Base-by-base conservation (phyloP, 2,329 filamentous ascomycete species). In the Plectosphaerella sp. region DNA sequence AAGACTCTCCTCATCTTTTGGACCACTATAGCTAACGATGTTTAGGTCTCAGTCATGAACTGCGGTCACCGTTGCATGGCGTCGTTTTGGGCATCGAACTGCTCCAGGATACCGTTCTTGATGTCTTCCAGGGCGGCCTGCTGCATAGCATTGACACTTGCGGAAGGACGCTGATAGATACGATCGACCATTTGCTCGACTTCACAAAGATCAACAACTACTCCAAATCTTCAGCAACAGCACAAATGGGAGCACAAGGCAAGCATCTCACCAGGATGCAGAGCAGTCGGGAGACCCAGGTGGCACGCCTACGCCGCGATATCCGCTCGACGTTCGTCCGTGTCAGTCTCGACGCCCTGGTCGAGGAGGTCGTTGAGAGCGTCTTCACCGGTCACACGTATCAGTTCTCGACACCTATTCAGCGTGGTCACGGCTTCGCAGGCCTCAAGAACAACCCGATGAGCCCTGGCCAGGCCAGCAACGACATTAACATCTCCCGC, bases 21-120 rank as follows among this genome's bases (percentile, higher is more conserved):
- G 22, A 22, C 22, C 22, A 22, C 22, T 22, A 22, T 22, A 3
- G 22, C 22, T 22, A 22, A 22, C 22, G 54, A 78, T 83, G 42
- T 73, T 86, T 7, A 77, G 78, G 0, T 83, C 77, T 2, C 74
- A 86, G 11, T 81, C 82, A 86, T 57, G 82, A 86, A 59, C 64
- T 86, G n/a, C 72, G 82, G 10, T 82, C 77, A 2, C 82, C 82
- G 0, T 67, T 86, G 1, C 82, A 86, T 52, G 83, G 82, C 3
- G 76, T 85, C 35, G 65, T 85, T 0, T 74, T 78, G 0, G 79
- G 69, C 53, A 70, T 73, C 3, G 79, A 82, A 55, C 64, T 83
- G 3, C 59, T 84, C 0, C 70, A 73, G 4, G 78, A 82, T 18
- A 80, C 77, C 42, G 22, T 25, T 49, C 24, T 33, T 10, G 71